A percentile compares a stretch with the other conserved stretches of the same genome.
Conservation (phyloP, 805 yeast genomes). For the Kazachstania psychrophila region DNA sequence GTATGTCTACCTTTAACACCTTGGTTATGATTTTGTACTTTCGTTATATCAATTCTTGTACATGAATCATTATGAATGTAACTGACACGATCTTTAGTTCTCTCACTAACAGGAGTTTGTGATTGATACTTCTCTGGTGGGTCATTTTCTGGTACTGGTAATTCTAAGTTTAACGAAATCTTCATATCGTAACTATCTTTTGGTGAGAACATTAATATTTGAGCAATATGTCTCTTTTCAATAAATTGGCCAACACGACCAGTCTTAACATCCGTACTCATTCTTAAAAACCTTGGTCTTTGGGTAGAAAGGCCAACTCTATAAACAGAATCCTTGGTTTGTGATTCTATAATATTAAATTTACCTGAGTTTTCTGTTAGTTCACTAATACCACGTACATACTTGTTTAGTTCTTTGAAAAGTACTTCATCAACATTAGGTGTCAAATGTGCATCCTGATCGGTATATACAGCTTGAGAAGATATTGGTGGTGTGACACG, state of each 20-base stretch:
- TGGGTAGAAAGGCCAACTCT: slow-evolving; percentile 55
- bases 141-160: slow-evolving; percentile 50
- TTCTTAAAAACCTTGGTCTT: slow-evolving; percentile 53
- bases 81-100: slow-evolving; percentile 67
- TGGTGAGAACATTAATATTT: slow-evolving; percentile 63
- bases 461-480: slow-evolving; percentile 56
- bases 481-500: slow-evolving; percentile 58
- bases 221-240: slow-evolving; percentile 65
- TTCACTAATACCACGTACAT: slow-evolving; percentile 46
- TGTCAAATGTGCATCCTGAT: slow-evolving; percentile 49
- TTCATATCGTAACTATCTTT: slow-evolving; percentile 70
- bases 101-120: slow-evolving; percentile 43
- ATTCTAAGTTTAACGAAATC: slow-evolving; percentile 65
- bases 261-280: slow-evolving; percentile 59
- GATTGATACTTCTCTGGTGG: slow-evolving; percentile 46
- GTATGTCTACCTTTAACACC: slow-evolving; percentile 19
- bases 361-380: slow-evolving; percentile 41
- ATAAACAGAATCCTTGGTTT: slow-evolving; percentile 53
- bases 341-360: slow-evolving; percentile 52
- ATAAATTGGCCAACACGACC: slow-evolving; percentile 60
- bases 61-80: slow-evolving; percentile 67
- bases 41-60: slow-evolving; percentile 64
- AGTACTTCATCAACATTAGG: slow-evolving; percentile 59
- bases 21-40: slow-evolving; percentile 34
- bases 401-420: slow-evolving; percentile 47